Conservation (phyloP, 179 eudicot genomes). For the Spergularia azorica region DNA sequence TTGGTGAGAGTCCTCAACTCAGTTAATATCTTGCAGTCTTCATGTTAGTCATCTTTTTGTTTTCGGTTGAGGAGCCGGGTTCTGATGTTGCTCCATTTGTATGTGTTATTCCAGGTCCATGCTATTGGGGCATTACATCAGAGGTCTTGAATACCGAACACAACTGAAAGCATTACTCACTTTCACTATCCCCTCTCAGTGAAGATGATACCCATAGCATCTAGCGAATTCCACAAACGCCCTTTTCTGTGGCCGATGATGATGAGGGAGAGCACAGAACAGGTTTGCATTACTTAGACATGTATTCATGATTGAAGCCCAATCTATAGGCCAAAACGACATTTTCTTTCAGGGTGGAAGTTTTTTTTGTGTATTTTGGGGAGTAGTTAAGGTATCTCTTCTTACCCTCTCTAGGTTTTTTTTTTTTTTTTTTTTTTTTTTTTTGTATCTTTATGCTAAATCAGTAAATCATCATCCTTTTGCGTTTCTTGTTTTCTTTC, state of each 20-base stretch:
- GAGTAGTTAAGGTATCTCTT: conserved; percentile 1
- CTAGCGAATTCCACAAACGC: conserved; percentile 40
- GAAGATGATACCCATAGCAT: conserved; percentile 37
- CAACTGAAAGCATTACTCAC: conserved; percentile 65
- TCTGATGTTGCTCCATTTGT: neutral
- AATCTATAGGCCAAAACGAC: neutral
- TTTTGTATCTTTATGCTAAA: neutral
- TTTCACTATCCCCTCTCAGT: conserved; percentile 52
- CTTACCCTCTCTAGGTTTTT: neutral
- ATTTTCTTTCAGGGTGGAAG: neutral
- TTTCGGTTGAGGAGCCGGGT: neutral
- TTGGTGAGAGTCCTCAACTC: conserved; percentile 54
- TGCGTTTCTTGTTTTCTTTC: neutral
- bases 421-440: neutral
- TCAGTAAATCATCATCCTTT: neutral
- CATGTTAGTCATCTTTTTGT: neutral
- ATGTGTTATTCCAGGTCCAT: conserved; percentile 58
- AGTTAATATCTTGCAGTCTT: neutral
- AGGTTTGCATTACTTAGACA: neutral
- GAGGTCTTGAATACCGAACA: conserved; percentile 84
- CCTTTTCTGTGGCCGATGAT: neutral
- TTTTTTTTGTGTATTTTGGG: conserved; percentile 3
- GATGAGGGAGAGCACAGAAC: neutral
- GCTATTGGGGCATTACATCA: conserved; percentile 90
- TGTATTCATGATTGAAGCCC: neutral